Percentiles rank a stretch among this genome's conserved stretches.
Evolutionary conservation across 2,329 filamentous ascomycete genomes (phyloP).

Genomic region (Alternaria arbusti): DNA sequence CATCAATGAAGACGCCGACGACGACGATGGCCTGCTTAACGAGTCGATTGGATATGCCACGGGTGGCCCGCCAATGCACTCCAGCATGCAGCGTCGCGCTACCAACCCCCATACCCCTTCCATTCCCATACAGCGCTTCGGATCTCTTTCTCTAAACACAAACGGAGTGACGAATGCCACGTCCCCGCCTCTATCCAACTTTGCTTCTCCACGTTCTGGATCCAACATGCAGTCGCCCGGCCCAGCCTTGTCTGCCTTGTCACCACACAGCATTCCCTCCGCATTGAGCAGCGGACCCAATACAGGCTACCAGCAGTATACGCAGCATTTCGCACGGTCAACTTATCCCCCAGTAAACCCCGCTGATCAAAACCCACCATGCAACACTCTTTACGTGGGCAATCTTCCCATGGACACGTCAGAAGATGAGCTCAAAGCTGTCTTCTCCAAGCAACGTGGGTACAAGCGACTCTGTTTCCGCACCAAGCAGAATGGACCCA

Average conservation of each 20-base stretch:
- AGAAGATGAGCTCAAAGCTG: slow-evolving; percentile 91
- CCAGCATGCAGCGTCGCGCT: slow-evolving; percentile 65
- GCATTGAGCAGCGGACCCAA: slow-evolving; percentile 58
- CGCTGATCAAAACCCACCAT: slow-evolving; percentile 94
- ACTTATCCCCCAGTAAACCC: slow-evolving; percentile 89
- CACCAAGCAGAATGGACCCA: slow-evolving; percentile 92
- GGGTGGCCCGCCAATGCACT: slow-evolving; percentile 62
- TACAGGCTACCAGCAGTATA: slow-evolving; percentile 62
- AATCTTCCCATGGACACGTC: slow-evolving; percentile 92
- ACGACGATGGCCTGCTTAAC: slow-evolving; percentile 75
- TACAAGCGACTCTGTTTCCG: slow-evolving; percentile 96
- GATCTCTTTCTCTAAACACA: slow-evolving; percentile 74
- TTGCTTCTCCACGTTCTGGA: slow-evolving; percentile 57
- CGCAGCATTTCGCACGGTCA: slow-evolving; percentile 65
- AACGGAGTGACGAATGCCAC: slow-evolving; percentile 53
- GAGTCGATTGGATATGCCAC: slow-evolving; percentile 77
- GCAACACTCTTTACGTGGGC: slow-evolving; percentile 98
- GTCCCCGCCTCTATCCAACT: slow-evolving; percentile 63
- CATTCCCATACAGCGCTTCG: slow-evolving; percentile 72
- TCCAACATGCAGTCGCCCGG: slow-evolving; percentile 59
- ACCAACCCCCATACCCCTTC: slow-evolving; percentile 77
- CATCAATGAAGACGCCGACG: slow-evolving; percentile 73
- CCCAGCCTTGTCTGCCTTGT: slow-evolving; percentile 49
- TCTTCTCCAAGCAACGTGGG: slow-evolving; percentile 91
- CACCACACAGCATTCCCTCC: slow-evolving; percentile 64